phyloP scores from a whole-genome alignment of 768 basidiomycete species.

The Crucibulum laeve region DNA sequence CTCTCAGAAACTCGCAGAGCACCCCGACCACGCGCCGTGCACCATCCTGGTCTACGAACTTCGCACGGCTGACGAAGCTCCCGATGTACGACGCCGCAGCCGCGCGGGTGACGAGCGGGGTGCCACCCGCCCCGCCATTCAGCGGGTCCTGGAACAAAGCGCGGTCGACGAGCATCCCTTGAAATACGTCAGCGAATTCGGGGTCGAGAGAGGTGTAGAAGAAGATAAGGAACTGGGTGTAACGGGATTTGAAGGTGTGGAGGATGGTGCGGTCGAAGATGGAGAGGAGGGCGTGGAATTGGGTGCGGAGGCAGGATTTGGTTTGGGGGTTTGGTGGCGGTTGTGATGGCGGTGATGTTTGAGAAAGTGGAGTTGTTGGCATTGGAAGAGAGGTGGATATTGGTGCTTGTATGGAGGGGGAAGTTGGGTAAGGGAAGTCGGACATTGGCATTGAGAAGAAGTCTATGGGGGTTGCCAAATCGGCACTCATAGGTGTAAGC shows the following conservation, averaged over 20 bases:
- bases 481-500: conserved; percentile 15
- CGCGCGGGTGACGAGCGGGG: conserved; percentile 75
- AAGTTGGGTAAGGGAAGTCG: conserved; percentile 6
- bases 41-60: conserved; percentile 73
- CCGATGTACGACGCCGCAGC: conserved; percentile 95
- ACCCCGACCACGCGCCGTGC: conserved; percentile 72
- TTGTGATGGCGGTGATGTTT: conserved; percentile 12
- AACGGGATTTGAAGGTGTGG: conserved; percentile 93
- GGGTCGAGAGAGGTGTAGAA: conserved; percentile 90
- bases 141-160: conserved; percentile 56
- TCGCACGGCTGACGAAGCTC: conserved; percentile 85
- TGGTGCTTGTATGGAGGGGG: conserved; percentile 2
- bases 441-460: conserved; percentile 4
- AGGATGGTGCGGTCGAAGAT: conserved; percentile 94
- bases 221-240: conserved; percentile 96
- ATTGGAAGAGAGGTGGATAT: conserved; percentile 6
- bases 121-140: conserved; percentile 25
- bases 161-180: conserved; percentile 89
- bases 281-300: conserved; percentile 84
- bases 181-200: conserved; percentile 89
- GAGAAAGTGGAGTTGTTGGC: conserved; percentile 6
- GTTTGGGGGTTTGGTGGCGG: conserved; percentile 15
- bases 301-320: conserved; percentile 43
- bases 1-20: conserved; percentile 82
- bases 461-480: no score